Base-by-base conservation (phyloP, 2,329 filamentous ascomycete species). In the Neocatenulostroma microsporum region DNA sequence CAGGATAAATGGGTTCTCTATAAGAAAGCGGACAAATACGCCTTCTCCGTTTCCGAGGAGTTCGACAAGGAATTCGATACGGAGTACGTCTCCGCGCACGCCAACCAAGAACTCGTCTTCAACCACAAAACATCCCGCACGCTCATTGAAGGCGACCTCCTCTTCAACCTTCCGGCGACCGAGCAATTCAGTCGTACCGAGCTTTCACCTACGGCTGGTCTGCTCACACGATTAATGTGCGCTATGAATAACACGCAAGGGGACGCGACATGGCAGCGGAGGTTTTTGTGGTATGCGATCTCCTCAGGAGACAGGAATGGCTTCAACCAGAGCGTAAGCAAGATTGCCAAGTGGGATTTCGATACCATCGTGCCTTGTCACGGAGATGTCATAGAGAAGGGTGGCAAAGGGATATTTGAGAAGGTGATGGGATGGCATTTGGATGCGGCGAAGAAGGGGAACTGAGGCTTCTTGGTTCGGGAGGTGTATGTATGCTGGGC, bases 101-200 rank as follows among this genome's bases (percentile, higher is more conserved):
- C 70, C 20, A 95, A 93, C 66, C 82, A 84, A 56, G 91, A 98
- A 63, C 67, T 96, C 20, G 86, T 91, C 18, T 86, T 96, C 63
- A 67, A 80, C 55, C 87, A 94, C 69, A 81, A 79, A 57, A 86
- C 84, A 0, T 80, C 84, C 10, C 68, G 70, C 38, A 82, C 86
- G 0, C 64, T 98, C 28, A 88, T 98, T 55, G 68, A 94, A 64
- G 91, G 87, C 5, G 91, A 98, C 61, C 63, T 96, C 28, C 58
- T 96, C 47, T 96, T 96, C 72, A 96, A 95, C 60, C 65, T 94
- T 21, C 91, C 91, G 0, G 77, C 86, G 1, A 76, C 67, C 0
- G 91, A 98, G 66, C 91, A 96, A 65, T 95, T 64, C 49, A 63
- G 58, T 51, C 73, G 67, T 48, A 64, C 75, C 0, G 70, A 67